Base-by-base conservation (phyloP, 2,329 filamentous ascomycete genomes). In the Ophiostoma australiae region DNA sequence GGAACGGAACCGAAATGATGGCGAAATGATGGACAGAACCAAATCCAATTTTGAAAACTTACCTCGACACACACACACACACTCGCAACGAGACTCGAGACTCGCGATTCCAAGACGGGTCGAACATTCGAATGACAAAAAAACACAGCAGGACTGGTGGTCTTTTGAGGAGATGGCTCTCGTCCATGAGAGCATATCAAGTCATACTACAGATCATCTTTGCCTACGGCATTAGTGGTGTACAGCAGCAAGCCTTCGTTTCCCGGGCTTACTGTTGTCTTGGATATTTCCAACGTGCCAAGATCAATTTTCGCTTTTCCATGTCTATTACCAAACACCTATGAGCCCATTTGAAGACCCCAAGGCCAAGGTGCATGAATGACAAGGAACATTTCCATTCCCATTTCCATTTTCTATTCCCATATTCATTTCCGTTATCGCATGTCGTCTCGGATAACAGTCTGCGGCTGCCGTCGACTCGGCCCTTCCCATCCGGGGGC, bases 261-360 rank as follows among this genome's bases (percentile, higher is more conserved):
- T 78, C 72, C 78, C 77, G 80, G 84, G 83, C 84, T 82, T 82
- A 77, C 79, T 79, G 81, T 80, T 80, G 81, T 39, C 35, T 66
- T 66, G 63, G 63, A 66, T 66, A 39, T 66, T 66, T 66, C 63
- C 63, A 66, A 41, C 84, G 84, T 86, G 84, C 84, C 84, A 81
- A 86, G 81, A 86, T 79, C 74, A 76, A 83, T 58, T 76, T 76
- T 76, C 72, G 66, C 48, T 71, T 69, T 69, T 75, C 78, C 82
- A 82, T 80, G 80, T 81, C 80, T 81, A 86, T 86, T 86, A 86
- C 84, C 84, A 86, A 86, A 85, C 84, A 85, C 84, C 81, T 81
- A 66, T 77, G 81, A 69, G 69, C 77, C 75, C 63, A 66, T 37
- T 23, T 39, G 35, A 39, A 73, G 20, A 44, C 75, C 79, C 72